phyloP scores from a whole-genome alignment of 129 eudicot genomes.

The Helianthus tuberosus region DNA sequence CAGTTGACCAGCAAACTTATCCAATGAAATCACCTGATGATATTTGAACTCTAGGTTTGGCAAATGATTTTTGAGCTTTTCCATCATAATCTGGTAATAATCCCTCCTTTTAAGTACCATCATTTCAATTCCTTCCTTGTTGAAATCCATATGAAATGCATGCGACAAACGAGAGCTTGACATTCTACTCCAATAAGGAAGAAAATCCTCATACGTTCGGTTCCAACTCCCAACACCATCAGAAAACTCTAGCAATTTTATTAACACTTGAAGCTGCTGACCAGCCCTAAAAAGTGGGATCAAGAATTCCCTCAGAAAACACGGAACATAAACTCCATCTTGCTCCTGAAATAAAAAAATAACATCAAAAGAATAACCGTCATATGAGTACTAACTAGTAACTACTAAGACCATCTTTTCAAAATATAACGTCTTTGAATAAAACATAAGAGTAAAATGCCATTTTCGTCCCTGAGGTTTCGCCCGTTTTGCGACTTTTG shows the following conservation, averaged over 20 bases:
- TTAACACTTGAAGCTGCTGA: constrained; percentile 94
- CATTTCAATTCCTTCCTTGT: constrained; percentile 55
- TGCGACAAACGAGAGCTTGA: constrained; percentile 40
- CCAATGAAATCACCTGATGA: constrained; percentile 58
- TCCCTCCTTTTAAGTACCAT: constrained; percentile 64
- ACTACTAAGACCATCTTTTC: constrained; percentile 9
- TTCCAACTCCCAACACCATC: constrained; percentile 58
- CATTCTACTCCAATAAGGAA: constrained; percentile 63
- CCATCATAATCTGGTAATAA: constrained; percentile 65
- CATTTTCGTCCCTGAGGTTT: too few relatives aligned
- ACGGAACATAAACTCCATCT: constrained; percentile 78
- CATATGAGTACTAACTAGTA: background rate
- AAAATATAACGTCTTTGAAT: constrained; percentile 4
- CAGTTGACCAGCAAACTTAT: background rate
- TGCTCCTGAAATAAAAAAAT: constrained; percentile 57
- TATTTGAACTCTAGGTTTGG: constrained; percentile 65
- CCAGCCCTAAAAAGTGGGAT: constrained; percentile 89
- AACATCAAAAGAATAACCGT: constrained; percentile 31
- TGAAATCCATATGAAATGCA: constrained; percentile 66
- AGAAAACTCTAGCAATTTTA: constrained; percentile 81
- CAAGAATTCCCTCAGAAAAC: constrained; percentile 66
- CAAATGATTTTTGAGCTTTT: constrained; percentile 53
- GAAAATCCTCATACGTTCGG: constrained; percentile 59
- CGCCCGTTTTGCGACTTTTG: too few relatives aligned
- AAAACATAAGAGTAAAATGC: background rate